Evolutionary conservation across 2,329 filamentous ascomycete species (phyloP).

Genomic region (Cercospora sojina): DNA sequence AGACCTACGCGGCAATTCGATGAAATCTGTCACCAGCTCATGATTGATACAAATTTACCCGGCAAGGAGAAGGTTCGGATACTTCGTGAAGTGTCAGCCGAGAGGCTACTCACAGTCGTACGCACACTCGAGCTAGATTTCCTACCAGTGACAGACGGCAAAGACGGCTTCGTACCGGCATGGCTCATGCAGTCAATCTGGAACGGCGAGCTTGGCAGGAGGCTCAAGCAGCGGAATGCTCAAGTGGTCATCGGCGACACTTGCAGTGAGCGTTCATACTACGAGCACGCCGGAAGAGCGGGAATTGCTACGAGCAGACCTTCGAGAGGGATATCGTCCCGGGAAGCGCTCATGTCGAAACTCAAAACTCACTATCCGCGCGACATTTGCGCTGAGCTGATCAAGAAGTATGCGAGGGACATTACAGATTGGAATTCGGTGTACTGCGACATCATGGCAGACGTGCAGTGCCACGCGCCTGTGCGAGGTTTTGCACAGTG

Average conservation of each 20-base stretch:
- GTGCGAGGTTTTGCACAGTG: slow-evolving; percentile 23
- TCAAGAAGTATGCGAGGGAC: slow-evolving; percentile 18
- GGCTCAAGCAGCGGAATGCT: slow-evolving; percentile 20
- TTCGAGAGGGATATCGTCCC: slow-evolving; percentile 10
- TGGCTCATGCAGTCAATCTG: slow-evolving; percentile 24
- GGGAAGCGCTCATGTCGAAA: slow-evolving; percentile 17
- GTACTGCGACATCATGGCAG: slow-evolving; percentile 25
- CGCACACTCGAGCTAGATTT: slow-evolving; percentile 20
- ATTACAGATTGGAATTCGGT: slow-evolving; percentile 22
- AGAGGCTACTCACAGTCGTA: slow-evolving; percentile 19
- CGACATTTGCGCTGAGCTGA: slow-evolving; percentile 18
- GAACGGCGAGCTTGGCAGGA: slow-evolving; percentile 21
- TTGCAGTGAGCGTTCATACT: slow-evolving; percentile 17
- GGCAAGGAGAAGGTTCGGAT: slow-evolving; percentile 19
- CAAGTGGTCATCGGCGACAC: slow-evolving; percentile 24
- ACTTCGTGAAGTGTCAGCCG: slow-evolving; percentile 17
- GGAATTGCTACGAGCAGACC: slow-evolving; percentile 7
- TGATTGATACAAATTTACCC: slow-evolving; percentile 20
- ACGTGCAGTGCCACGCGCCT: slow-evolving; percentile 23
- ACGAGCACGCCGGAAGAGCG: slow-evolving; percentile 10
- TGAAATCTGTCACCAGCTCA: slow-evolving; percentile 22
- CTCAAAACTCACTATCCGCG: slow-evolving; percentile 17
- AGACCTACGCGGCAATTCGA: slow-evolving; percentile 19
- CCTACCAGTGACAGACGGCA: slow-evolving; percentile 23
- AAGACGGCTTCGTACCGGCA: slow-evolving; percentile 20